Evolutionary conservation across 306 rosid species (phyloP), one percentile per base, ranked within the genome.

Genomic region (Inga laurina): DNA sequence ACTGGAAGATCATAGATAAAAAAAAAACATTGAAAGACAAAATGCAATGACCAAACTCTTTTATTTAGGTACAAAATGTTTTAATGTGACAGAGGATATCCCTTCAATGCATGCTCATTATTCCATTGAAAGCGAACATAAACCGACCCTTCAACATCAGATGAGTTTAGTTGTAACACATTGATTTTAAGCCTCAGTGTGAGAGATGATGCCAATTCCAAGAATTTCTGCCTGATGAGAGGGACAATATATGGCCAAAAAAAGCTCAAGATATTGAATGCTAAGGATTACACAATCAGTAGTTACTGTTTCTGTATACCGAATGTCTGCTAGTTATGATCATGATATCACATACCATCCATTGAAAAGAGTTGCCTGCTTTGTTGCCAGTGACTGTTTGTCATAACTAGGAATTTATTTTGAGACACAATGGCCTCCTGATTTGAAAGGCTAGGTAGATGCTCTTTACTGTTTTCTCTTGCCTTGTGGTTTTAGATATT

Each of bases 371-470:
- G 41, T 75, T 82, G 57, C 61, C 39, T 27, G 34, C 22, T 22
- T 27, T 5, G 24, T 8, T 70, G 52, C 16, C 43, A 6, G 39
- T 11, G 27, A 80, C 30, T 27, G 4, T 57, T 24, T 65, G 48
- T 73, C 43, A 8, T 37, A 18, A 68, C 49, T 62, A 35, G 52
- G 73, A 49, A 44, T 74, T 71, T 5, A 35, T 44, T 61, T 12
- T 12, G 46, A 64, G 66, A 44, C n/a, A 67, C 46, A 41, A 13
- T 13, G 68, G 19, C 83, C 32, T 77, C 46, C 44, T 78, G 56
- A 82, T 46, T 15, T 54, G 73, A 72, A 79, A 78, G 24, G 81
- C 54, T 34, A 35, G 66, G 76, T 75, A 41, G 35, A 10, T 61
- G 37, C 37, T 61, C 35, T 59, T 39, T 37, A 79, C 18, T 51